Evolutionary conservation across 768 basidiomycete genomes (phyloP), one percentile per base, ranked within the genome.

Genomic region (Steccherinum ochraceum): DNA sequence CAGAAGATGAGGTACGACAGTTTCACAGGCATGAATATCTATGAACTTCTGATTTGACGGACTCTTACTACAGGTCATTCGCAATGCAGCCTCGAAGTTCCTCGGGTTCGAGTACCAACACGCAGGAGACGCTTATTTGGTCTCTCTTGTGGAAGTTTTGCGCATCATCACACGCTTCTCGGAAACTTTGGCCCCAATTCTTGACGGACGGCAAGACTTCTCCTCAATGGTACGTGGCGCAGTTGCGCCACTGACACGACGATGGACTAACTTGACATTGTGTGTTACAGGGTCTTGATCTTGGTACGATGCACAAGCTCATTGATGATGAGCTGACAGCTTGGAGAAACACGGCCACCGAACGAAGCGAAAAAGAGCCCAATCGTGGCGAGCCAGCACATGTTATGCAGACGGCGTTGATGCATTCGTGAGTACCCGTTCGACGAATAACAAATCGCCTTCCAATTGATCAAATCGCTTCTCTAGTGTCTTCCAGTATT

Each of bases 1-100:
- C 68, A 35, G 71, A 81, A 25, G 82, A 88, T 58, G 82, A 87
- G 73, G 81, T 84, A 78, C 56, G 70, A 62, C 23, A 64, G 40
- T 18, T 23, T 67, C 10, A 74, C 73, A 12, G 13, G 40, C n/a
- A 56, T 74, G 72, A 54, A 60, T 68, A n/a, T n/a, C n/a, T n/a
- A n/a, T n/a, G n/a, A n/a, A n/a, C n/a, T n/a, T n/a, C n/a, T n/a
- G n/a, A n/a, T n/a, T n/a, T n/a, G n/a, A 13, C 69, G 74, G 16
- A 20, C n/a, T 1, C 11, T 5, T 41, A 10, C 65, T 73, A 12
- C 72, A 83, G 56, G 50, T 56, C 35, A 60, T 62, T 11, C 58
- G 58, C 5, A 58, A 61, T 41, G 58, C 54, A 11, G 50, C 56
- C 2, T 51, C 55, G n/a, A 59, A 58, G 58, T 61, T 62, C 54